Base-by-base conservation (phyloP, 331 rosid species). In the Acacia concinna region DNA sequence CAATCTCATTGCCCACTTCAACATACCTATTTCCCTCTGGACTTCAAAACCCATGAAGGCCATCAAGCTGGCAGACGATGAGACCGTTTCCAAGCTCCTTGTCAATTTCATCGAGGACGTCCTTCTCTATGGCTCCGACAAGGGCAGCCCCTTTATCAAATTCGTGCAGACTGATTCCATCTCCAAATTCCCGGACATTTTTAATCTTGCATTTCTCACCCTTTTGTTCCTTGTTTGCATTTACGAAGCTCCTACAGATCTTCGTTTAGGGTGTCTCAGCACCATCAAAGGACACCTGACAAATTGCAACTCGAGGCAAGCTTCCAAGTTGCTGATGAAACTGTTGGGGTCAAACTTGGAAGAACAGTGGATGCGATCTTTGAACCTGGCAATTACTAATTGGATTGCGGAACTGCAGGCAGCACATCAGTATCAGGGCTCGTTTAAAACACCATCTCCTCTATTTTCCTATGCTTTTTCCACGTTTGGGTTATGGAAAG, bases 311-410 rank as follows among this genome's bases (percentile, higher is more conserved):
- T 90, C 97, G 25, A 85, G 87, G 54, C 84, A 80, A 67, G 79
- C 91, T 25, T 88, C 96, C 6, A 90, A 81, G 71, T 31, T 38
- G 68, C 79, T 95, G 10, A 91, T 95, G 96, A 92, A 81, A 54
- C 80, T 87, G 11, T 71, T 95, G 65, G 98, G 98, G 2, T 91
- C 98, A 0, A 95, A 95, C 73, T 70, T 92, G 41, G 94, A 92
- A 68, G 97, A 92, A 68, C 88, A 78, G 40, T 95, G 98, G 97
- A 95, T 95, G 97, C 86, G 98, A 57, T 95, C 97, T 21, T 11
- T 91, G 75, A 92, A 95, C 77, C 91, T 95, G 17, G 94, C 91
- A 4, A 74, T 95, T 10, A 95, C 97, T 11, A 95, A 87, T 76
- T 91, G 92, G 98, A 87, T 81, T 76, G 87, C 70, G n/a, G 98